phyloP scores from a whole-genome alignment of 1,139 yeast genomes.

The Kurtzmaniella quercitrusa region DNA sequence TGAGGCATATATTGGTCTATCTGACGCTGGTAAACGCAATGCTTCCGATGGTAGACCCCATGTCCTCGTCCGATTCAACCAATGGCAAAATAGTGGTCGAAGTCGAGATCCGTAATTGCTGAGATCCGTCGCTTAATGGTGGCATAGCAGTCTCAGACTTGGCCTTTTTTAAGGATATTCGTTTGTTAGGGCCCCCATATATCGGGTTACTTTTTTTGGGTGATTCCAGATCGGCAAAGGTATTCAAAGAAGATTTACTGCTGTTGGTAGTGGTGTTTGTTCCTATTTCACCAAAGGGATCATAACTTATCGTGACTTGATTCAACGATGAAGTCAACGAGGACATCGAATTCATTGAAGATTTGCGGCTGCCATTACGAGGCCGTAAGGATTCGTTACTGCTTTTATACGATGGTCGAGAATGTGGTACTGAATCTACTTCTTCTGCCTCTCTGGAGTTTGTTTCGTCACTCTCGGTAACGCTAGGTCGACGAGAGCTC shows the following conservation, averaged over 20 bases:
- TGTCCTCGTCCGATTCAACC: not conserved
- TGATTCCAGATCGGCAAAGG: conserved; percentile 5
- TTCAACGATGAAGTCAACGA: not conserved
- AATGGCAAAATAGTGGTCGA: not conserved
- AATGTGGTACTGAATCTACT: not conserved
- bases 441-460: not conserved
- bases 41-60: conserved; percentile 10
- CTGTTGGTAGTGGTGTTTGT: conserved; percentile 11
- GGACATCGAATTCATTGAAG: not conserved
- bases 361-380: not conserved
- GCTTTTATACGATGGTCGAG: not conserved
- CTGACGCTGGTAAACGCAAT: conserved; percentile 34
- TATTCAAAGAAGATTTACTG: conserved; percentile 14
- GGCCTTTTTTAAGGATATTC: conserved; percentile 7
- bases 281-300: not conserved
- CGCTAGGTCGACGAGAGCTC: not conserved
- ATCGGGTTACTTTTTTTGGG: conserved; percentile 1
- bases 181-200: conserved; percentile 1
- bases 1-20: not conserved
- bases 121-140: not conserved
- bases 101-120: not conserved
- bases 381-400: not conserved
- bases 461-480: not conserved
- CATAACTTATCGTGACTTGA: not conserved
- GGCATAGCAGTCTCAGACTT: conserved; percentile 5